Conservation (phyloP, 2,329 filamentous ascomycete species). For the Parastagonospora avenae region DNA sequence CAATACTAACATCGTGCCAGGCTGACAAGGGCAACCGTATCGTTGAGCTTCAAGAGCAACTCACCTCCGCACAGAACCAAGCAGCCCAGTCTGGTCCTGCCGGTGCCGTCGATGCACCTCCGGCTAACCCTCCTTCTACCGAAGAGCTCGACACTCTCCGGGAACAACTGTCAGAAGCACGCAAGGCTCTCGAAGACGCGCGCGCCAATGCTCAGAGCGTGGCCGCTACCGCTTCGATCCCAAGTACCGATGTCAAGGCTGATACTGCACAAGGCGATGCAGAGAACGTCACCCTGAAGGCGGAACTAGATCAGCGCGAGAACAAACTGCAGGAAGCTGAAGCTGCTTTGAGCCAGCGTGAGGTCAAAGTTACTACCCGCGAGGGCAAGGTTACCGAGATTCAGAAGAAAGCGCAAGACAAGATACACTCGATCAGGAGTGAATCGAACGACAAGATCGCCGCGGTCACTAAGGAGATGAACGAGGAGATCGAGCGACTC, state of each 20-base stretch:
- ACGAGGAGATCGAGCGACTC: conserved; percentile 42
- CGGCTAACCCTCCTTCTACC: conserved; percentile 8
- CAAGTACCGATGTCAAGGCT: conserved; percentile 8
- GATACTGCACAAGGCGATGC: conserved; percentile 57
- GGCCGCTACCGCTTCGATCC: conserved; percentile 11
- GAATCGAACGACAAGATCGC: conserved; percentile 61
- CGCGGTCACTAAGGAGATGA: conserved; percentile 39
- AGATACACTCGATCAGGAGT: conserved; percentile 57
- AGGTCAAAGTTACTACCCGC: conserved; percentile 18
- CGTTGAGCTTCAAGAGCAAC: conserved; percentile 39
- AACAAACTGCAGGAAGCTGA: conserved; percentile 45
- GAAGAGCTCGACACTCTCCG: conserved; percentile 25
- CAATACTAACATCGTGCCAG: conserved; percentile 27
- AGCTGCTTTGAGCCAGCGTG: conserved; percentile 49
- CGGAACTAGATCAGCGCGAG: conserved; percentile 38
- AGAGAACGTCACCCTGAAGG: conserved; percentile 46
- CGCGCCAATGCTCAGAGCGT: conserved; percentile 43
- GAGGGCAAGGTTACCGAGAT: conserved; percentile 30
- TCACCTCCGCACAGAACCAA: conserved; percentile 35
- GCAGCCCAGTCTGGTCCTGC: conserved; percentile 14
- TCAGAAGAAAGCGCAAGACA: conserved; percentile 46
- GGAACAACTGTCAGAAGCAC: conserved; percentile 50
- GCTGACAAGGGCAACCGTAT: conserved; percentile 49
- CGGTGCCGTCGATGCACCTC: conserved; percentile 4
- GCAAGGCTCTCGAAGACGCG: conserved; percentile 54